A percentile compares a stretch with the other conserved stretches of the same genome.
Conservation (phyloP, 2,329 filamentous ascomycete species). For the Paecilomyces formosus region DNA sequence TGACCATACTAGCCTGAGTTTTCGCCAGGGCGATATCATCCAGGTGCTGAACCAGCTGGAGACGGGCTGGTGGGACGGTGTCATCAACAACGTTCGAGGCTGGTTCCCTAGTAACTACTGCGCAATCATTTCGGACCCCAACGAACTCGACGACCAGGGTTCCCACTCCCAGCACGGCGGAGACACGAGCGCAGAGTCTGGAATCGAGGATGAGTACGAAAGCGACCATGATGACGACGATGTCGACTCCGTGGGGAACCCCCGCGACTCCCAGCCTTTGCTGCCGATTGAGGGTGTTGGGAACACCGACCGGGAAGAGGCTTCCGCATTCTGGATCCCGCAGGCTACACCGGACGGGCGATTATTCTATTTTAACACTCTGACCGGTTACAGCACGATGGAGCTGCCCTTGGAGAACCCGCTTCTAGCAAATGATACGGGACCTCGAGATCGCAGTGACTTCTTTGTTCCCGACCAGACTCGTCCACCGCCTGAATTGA, state of each 20-base stretch:
- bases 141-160: slow-evolving; percentile 60
- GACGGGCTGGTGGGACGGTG: slow-evolving; percentile 98
- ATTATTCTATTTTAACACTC: slow-evolving; percentile 96
- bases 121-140: slow-evolving; percentile 69
- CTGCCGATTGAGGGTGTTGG: slow-evolving; percentile 63
- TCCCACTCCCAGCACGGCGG: slow-evolving; percentile 50
- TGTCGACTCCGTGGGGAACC: slow-evolving; percentile 60
- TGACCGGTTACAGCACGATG: slow-evolving; percentile 91
- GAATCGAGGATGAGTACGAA: slow-evolving; percentile 55
- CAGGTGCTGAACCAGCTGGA: slow-evolving; percentile 97
- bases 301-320: slow-evolving; percentile 65
- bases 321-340: slow-evolving; percentile 92
- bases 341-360: slow-evolving; percentile 91
- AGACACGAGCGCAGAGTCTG: slow-evolving; percentile 43
- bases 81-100: slow-evolving; percentile 91
- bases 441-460: slow-evolving; percentile 82
- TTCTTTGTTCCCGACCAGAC: slow-evolving; percentile 84
- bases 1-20: slow-evolving; percentile 92
- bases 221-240: slow-evolving; percentile 60
- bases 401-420: slow-evolving; percentile 91
- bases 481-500: slow-evolving; percentile 80
- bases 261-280: slow-evolving; percentile 52
- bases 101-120: slow-evolving; percentile 99
- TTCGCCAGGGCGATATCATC: slow-evolving; percentile 93
- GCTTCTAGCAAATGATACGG: slow-evolving; percentile 68